phyloP scores from a whole-genome alignment of 2,329 filamentous ascomycete species.

The Pestalotiopsis sp. region DNA sequence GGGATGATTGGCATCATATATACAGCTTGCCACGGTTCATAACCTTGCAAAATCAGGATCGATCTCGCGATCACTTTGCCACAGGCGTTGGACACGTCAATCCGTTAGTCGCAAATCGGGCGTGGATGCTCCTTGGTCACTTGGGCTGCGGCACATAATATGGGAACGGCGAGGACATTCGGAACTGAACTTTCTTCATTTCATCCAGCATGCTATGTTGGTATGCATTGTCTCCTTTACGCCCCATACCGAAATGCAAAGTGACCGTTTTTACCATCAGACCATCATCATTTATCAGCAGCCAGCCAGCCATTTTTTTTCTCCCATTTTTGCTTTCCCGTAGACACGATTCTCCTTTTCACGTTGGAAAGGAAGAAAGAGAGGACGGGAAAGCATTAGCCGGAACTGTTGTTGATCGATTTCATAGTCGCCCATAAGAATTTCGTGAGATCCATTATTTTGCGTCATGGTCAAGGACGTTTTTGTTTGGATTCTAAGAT shows the following conservation, averaged over 20 bases:
- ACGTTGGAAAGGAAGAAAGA: background rate
- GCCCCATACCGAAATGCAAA: conserved; percentile 58
- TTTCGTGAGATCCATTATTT: conserved; percentile 26
- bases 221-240: conserved; percentile 53
- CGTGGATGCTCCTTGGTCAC: too few relatives aligned
- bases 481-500: background rate
- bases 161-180: background rate
- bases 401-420: conserved; percentile 15
- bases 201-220: conserved; percentile 51
- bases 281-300: conserved; percentile 21
- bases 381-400: conserved; percentile 20
- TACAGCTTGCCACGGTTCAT: too few relatives aligned
- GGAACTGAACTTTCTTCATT: conserved; percentile 34
- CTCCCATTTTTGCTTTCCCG: conserved; percentile 12
- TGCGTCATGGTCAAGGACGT: conserved; percentile 10
- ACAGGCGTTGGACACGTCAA: too few relatives aligned
- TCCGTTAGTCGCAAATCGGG: too few relatives aligned
- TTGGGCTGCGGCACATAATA: too few relatives aligned
- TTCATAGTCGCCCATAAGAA: conserved; percentile 19
- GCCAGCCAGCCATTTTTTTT: background rate
- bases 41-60: too few relatives aligned
- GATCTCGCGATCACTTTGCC: too few relatives aligned
- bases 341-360: conserved; percentile 3
- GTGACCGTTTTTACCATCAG: conserved; percentile 45
- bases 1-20: too few relatives aligned